Conservation (phyloP, 495 filamentous ascomycete species). For the Letharia columbiana region DNA sequence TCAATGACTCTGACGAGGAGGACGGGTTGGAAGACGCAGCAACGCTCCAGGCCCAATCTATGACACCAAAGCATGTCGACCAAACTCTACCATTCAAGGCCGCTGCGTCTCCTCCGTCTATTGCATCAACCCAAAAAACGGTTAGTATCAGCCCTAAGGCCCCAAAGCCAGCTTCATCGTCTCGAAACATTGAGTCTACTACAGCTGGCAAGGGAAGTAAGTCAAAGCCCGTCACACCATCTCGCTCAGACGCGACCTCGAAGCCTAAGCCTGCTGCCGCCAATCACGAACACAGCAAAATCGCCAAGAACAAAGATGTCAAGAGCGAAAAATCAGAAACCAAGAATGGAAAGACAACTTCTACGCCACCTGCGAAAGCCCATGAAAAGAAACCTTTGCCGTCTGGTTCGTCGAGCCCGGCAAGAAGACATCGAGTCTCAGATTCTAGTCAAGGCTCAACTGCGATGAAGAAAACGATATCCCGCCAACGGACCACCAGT, state of each 20-base stretch:
- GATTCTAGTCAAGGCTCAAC: conserved; percentile 21
- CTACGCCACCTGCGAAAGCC: conserved; percentile 25
- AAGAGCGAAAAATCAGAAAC: conserved; percentile 2
- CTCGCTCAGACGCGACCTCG: conserved; percentile 18
- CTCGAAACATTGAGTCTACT: conserved; percentile 17
- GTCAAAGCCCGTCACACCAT: conserved; percentile 19
- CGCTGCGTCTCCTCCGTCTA: conserved; percentile 13
- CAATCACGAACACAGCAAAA: conserved; percentile 4
- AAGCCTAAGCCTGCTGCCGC: conserved; percentile 7
- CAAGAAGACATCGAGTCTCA: conserved; percentile 11
- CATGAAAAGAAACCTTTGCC: conserved; percentile 32
- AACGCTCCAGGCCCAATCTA: conserved; percentile 32
- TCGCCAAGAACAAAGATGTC: conserved; percentile 4
- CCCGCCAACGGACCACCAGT: conserved; percentile 33
- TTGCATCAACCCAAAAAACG: not conserved
- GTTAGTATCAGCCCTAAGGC: conserved; percentile 18
- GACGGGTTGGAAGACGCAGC: conserved; percentile 46
- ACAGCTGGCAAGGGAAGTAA: conserved; percentile 21
- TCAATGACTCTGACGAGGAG: conserved; percentile 69
- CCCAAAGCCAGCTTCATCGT: conserved; percentile 21
- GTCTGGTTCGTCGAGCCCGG: conserved; percentile 30
- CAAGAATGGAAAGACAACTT: conserved; percentile 13
- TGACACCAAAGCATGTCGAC: conserved; percentile 29
- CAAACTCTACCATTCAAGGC: conserved; percentile 30
- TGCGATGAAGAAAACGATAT: conserved; percentile 21